Percentiles rank a stretch among this genome's conserved stretches.
Evolutionary conservation across 148 eudicot species (phyloP).

Genomic region (Rhododendron molle): DNA sequence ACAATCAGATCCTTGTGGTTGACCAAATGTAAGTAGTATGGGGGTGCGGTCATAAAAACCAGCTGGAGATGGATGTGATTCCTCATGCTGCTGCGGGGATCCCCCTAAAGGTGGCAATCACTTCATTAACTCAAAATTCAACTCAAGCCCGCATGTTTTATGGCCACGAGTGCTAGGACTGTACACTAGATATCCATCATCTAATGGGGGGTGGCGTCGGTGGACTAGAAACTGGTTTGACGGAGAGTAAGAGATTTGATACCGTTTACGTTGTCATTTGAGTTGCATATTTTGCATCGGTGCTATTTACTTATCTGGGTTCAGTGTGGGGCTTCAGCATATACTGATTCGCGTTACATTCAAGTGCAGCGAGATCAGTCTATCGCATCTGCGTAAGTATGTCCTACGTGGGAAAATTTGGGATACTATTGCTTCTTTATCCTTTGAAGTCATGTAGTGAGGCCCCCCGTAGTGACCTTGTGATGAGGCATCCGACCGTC

Average conservation of each 20-base stretch:
- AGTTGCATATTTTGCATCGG: not conserved
- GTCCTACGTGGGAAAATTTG: too few species aligned
- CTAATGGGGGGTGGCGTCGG: not conserved
- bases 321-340: not conserved
- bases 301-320: not conserved
- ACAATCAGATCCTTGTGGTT: not conserved
- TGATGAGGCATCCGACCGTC: too few species aligned
- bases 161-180: not conserved
- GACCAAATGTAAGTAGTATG: not conserved
- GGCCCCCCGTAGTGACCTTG: too few species aligned
- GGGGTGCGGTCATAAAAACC: not conserved
- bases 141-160: not conserved
- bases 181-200: not conserved
- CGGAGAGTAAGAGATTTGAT: not conserved
- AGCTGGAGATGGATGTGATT: not conserved
- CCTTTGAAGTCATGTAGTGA: too few species aligned
- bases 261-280: not conserved
- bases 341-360: not conserved
- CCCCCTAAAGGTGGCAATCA: not conserved
- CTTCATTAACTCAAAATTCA: not conserved
- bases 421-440: too few species aligned
- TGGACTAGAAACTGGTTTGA: not conserved
- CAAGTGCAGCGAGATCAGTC: not conserved
- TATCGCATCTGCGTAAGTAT: too few species aligned
- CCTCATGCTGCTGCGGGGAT: not conserved